Evolutionary conservation across 306 rosid genomes (phyloP).

Genomic region (Dryas alaskensis): DNA sequence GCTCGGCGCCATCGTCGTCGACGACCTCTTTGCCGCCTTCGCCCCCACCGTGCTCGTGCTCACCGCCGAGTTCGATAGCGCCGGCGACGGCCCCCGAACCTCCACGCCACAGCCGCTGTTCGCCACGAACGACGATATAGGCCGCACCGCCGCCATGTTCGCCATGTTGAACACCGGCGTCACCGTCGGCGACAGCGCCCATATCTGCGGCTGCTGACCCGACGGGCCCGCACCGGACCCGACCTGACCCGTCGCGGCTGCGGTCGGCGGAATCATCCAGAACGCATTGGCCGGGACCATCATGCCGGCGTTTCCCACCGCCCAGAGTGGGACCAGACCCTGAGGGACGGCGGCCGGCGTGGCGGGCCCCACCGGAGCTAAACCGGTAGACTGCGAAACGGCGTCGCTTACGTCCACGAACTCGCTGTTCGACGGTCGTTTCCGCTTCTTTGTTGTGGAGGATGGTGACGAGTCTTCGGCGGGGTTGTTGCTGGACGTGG

Average conservation of each 20-base stretch:
- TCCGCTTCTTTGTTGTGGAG: conserved; percentile 42
- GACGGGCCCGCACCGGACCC: conserved; percentile 19
- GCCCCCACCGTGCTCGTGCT: conserved; percentile 51
- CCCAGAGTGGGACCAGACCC: conserved; percentile 57
- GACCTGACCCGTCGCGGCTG: conserved; percentile 9
- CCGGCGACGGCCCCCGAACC: not conserved
- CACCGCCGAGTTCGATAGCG: conserved; percentile 35
- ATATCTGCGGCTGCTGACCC: conserved; percentile 43
- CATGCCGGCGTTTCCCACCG: conserved; percentile 42
- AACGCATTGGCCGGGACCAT: conserved; percentile 58
- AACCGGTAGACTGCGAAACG: conserved; percentile 40
- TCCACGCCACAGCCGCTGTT: conserved; percentile 1
- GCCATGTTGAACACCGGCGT: conserved; percentile 46
- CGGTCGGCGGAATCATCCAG: conserved; percentile 58
- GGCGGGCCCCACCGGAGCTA: conserved; percentile 46
- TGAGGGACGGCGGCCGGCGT: conserved; percentile 32
- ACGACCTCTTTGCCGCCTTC: conserved; percentile 33
- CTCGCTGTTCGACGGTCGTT: conserved; percentile 49
- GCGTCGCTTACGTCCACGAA: conserved; percentile 44
- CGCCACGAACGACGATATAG: conserved; percentile 34
- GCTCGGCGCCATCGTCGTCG: conserved; percentile 58
- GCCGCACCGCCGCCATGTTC: conserved; percentile 29
- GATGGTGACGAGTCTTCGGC: conserved; percentile 8
- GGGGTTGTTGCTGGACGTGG: conserved; percentile 9
- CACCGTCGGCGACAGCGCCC: conserved; percentile 54